phyloP scores from a whole-genome alignment of 2,329 filamentous ascomycete species.

The Exophiala xenobiotica region DNA sequence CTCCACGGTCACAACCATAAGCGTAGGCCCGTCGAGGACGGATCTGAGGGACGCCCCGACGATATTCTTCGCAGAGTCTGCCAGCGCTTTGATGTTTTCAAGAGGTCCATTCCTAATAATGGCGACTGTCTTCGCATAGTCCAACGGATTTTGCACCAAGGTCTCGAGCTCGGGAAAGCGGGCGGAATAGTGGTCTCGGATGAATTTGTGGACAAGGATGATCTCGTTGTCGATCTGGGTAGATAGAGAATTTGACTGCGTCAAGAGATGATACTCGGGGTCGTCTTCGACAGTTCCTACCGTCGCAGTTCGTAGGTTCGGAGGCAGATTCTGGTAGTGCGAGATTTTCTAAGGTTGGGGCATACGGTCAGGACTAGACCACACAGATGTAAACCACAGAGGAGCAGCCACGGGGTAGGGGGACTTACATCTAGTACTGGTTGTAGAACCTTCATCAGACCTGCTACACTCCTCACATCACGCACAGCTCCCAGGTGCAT shows the following conservation, averaged over 20 bases:
- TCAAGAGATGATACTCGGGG: constrained; percentile 84
- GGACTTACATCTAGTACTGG: constrained; percentile 77
- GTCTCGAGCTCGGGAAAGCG: constrained; percentile 91
- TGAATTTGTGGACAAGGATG: constrained; percentile 90
- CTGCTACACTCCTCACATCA: constrained; percentile 77
- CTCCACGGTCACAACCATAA: constrained; percentile 96
- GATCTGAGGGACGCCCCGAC: constrained; percentile 72
- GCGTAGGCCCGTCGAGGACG: constrained; percentile 80
- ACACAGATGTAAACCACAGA: constrained; percentile 62
- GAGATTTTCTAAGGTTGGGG: constrained; percentile 70
- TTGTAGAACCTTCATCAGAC: constrained; percentile 76
- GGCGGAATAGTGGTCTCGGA: constrained; percentile 90
- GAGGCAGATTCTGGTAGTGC: constrained; percentile 69
- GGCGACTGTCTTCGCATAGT: constrained; percentile 92
- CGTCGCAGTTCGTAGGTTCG: constrained; percentile 62
- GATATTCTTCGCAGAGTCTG: constrained; percentile 74
- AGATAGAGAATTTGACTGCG: constrained; percentile 83
- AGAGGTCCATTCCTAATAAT: constrained; percentile 91
- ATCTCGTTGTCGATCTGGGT: constrained; percentile 93
- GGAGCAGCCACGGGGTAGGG: constrained; percentile 28
- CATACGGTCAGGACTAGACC: constrained; percentile 67
- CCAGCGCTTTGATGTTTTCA: constrained; percentile 79
- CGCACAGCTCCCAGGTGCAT: constrained; percentile 72
- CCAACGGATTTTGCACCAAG: constrained; percentile 84
- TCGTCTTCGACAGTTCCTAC: constrained; percentile 88